These are phyloP conservation scores for Bolboschoenoplectus hybrid DNA, from an alignment of 202 grass and related monocot species.

Conservation along the genomic window DNA sequence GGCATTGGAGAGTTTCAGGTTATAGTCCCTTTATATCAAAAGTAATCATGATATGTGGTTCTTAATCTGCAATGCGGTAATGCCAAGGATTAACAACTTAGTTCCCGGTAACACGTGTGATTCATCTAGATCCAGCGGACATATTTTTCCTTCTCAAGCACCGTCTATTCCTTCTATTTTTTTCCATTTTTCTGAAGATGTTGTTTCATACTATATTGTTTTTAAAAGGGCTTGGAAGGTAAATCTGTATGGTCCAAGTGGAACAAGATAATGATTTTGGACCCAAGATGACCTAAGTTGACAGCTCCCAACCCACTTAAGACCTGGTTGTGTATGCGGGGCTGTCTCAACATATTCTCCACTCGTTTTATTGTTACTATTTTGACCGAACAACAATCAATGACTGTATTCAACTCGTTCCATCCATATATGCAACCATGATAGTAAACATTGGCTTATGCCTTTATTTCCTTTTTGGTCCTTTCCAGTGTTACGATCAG, in stretches of 20 bases:
- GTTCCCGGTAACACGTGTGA: neutral
- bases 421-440: neutral
- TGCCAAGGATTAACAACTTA: neutral
- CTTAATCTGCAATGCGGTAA: neutral
- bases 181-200: neutral
- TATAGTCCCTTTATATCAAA: slow-evolving; percentile 16
- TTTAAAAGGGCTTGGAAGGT: neutral
- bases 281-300: neutral
- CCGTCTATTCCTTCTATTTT: neutral
- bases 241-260: neutral
- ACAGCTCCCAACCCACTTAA: neutral
- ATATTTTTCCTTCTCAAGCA: neutral
- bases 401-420: neutral
- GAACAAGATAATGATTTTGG: neutral
- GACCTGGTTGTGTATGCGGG: neutral
- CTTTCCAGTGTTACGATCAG: slow-evolving; percentile 75
- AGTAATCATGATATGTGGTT: neutral
- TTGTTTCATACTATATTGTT: neutral
- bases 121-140: neutral
- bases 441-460: neutral
- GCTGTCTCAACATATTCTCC: neutral
- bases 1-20: slow-evolving; percentile 99
- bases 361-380: neutral
- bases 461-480: neutral
- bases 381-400: neutral